A percentile compares a stretch with the other conserved stretches of the same genome.
These are phyloP conservation scores for Dispira parvispora DNA, from an alignment of 192 early-diverging fungal species.

Conservation along the genomic window DNA sequence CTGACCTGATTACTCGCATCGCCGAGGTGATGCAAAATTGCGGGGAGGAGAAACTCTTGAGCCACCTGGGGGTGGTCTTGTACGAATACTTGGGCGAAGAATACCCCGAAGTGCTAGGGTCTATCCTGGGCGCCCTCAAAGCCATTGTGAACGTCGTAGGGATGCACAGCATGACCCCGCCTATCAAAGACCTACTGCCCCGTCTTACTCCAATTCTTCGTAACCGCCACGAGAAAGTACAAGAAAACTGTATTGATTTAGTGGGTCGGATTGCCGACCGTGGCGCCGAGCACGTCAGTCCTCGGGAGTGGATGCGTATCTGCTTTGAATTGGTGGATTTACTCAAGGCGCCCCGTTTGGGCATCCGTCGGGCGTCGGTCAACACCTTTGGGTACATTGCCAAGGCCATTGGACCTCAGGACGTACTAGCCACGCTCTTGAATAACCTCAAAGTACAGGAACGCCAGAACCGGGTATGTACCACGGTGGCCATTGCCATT, in stretches of 20 bases:
- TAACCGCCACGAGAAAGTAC: slow-evolving; percentile 93
- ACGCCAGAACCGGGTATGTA: slow-evolving; percentile 98
- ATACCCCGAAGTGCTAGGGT: slow-evolving; percentile 95
- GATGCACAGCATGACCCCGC: slow-evolving; percentile 95
- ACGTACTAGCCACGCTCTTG: slow-evolving; percentile 90
- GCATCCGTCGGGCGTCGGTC: slow-evolving; percentile 88
- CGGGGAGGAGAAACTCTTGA: slow-evolving; percentile 91
- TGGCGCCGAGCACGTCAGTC: slow-evolving; percentile 87
- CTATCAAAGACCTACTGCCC: slow-evolving; percentile 92
- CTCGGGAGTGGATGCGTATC: slow-evolving; percentile 99
- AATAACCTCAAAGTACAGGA: slow-evolving; percentile 99
- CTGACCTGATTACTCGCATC: slow-evolving; percentile 87
- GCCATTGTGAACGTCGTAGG: slow-evolving; percentile 97
- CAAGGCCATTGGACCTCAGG: slow-evolving; percentile 97
- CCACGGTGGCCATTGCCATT: slow-evolving; percentile 95
- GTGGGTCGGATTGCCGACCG: slow-evolving; percentile 97
- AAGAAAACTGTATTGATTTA: slow-evolving; percentile 85
- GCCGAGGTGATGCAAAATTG: slow-evolving; percentile 87
- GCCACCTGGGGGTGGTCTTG: slow-evolving; percentile 76
- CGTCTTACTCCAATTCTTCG: slow-evolving; percentile 95
- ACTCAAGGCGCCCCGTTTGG: slow-evolving; percentile 89
- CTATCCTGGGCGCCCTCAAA: slow-evolving; percentile 80
- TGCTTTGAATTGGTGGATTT: slow-evolving; percentile 97
- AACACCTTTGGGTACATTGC: slow-evolving; percentile 99
- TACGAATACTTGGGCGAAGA: slow-evolving; percentile 99